These are phyloP conservation scores for Cyclaneusma minus DNA, from an alignment of 2,329 filamentous ascomycete genomes.

Conservation along the genomic window DNA sequence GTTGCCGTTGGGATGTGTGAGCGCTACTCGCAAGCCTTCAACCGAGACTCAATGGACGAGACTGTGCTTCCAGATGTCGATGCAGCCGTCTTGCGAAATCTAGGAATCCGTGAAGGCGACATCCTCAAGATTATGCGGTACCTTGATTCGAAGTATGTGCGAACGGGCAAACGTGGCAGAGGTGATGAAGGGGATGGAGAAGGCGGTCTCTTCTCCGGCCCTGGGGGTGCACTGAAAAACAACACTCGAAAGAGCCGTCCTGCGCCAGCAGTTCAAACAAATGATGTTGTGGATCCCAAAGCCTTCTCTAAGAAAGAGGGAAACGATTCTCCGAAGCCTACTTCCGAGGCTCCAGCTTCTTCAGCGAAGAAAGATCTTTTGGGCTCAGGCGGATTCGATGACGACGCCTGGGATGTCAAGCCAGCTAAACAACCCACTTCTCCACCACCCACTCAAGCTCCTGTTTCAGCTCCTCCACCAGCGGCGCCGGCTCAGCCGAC, in stretches of 20 bases:
- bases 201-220: conserved; percentile 76
- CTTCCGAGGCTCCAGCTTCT: conserved; percentile 21
- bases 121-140: conserved; percentile 89
- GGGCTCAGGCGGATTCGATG: conserved; percentile 60
- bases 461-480: conserved; percentile 20
- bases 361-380: conserved; percentile 31
- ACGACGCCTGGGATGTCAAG: conserved; percentile 95
- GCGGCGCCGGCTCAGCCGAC: conserved; percentile 27
- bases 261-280: conserved; percentile 71
- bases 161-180: conserved; percentile 38
- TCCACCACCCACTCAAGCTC: conserved; percentile 20
- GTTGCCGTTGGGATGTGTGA: conserved; percentile 89
- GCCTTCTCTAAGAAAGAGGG: conserved; percentile 55
- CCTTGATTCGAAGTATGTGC: conserved; percentile 65
- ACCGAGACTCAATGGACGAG: conserved; percentile 89
- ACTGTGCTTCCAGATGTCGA: conserved; percentile 84
- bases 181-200: conserved; percentile 42
- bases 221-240: conserved; percentile 79
- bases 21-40: conserved; percentile 79
- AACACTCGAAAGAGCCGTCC: conserved; percentile 89
- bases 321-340: conserved; percentile 21
- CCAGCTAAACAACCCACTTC: conserved; percentile 43
- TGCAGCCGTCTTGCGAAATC: conserved; percentile 62
- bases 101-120: conserved; percentile 92
- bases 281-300: conserved; percentile 75